Conservation (phyloP, 2,329 filamentous ascomycete genomes). For the Cryphonectria carpinicola region DNA sequence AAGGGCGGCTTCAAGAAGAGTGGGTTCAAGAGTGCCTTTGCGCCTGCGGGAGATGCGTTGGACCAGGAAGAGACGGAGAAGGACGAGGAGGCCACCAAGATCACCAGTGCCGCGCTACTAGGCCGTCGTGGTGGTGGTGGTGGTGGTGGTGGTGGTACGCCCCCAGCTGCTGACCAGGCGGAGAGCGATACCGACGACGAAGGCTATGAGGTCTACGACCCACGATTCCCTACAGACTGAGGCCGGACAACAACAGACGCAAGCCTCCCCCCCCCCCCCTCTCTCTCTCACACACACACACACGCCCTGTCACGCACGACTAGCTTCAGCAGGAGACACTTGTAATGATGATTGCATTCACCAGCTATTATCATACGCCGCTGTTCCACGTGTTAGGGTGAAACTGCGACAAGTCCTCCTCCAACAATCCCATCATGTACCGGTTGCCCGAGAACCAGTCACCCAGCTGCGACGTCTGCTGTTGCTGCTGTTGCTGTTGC, state of each 20-base stretch:
- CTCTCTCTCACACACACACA: no score
- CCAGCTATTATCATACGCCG: slow-evolving; percentile 26
- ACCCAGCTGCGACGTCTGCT: slow-evolving; percentile 53
- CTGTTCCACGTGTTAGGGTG: slow-evolving; percentile 36
- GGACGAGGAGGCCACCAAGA: slow-evolving; percentile 33
- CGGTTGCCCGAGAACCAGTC: slow-evolving; percentile 70
- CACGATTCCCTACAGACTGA: slow-evolving; percentile 64
- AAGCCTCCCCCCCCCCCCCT: no score
- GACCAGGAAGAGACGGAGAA: slow-evolving; percentile 37
- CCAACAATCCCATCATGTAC: slow-evolving; percentile 67
- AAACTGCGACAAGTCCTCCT: slow-evolving; percentile 60
- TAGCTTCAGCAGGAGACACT: background rate
- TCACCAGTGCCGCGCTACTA: slow-evolving; percentile 32
- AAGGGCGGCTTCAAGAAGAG: slow-evolving; percentile 80
- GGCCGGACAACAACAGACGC: background rate
- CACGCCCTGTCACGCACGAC: no score
- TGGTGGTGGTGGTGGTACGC: background rate
- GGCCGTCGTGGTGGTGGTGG: background rate
- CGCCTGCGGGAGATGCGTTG: slow-evolving; percentile 53
- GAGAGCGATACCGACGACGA: slow-evolving; percentile 73
- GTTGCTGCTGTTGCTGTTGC: background rate
- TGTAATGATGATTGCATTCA: background rate
- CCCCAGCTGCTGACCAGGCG: slow-evolving; percentile 36
- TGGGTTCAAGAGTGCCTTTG: slow-evolving; percentile 80
- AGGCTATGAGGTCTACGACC: slow-evolving; percentile 71